Conservation (phyloP, 306 rosid genomes). For the Cucurbita moschata region DNA sequence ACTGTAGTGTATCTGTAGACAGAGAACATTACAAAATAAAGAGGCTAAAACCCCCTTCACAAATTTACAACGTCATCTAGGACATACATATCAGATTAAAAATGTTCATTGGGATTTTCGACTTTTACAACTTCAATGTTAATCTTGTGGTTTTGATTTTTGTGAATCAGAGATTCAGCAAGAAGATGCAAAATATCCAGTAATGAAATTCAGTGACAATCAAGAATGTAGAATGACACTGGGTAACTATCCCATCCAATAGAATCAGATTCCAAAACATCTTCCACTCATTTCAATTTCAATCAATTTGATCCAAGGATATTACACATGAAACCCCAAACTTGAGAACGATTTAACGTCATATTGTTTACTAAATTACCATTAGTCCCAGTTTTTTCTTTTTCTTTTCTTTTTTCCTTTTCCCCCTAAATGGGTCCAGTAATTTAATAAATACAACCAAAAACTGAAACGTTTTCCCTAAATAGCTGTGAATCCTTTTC, state of each 20-base stretch:
- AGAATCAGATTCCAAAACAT: not conserved
- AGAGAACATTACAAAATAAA: not conserved
- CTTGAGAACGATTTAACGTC: not conserved
- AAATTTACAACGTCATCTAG: not conserved
- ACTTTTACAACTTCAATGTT: not conserved
- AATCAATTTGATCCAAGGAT: not conserved
- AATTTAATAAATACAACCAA: not conserved
- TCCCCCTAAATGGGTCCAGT: not conserved
- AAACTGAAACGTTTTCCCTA: not conserved
- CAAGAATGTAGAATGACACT: not conserved
- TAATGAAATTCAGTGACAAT: not conserved
- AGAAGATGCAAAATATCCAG: not conserved
- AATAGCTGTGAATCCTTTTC: not conserved
- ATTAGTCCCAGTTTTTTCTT: not conserved
- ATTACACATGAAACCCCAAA: not conserved
- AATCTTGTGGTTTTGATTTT: too few relatives aligned
- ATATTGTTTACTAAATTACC: not conserved
- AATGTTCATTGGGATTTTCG: not conserved
- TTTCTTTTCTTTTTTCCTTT: not conserved
- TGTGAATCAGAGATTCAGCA: not conserved
- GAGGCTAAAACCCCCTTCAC: not conserved
- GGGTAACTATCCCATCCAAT: not conserved
- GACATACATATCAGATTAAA: not conserved
- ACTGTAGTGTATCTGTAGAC: not conserved
- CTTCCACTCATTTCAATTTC: not conserved